Base-by-base conservation (phyloP, 805 yeast genomes). In the Candida berthetii region DNA sequence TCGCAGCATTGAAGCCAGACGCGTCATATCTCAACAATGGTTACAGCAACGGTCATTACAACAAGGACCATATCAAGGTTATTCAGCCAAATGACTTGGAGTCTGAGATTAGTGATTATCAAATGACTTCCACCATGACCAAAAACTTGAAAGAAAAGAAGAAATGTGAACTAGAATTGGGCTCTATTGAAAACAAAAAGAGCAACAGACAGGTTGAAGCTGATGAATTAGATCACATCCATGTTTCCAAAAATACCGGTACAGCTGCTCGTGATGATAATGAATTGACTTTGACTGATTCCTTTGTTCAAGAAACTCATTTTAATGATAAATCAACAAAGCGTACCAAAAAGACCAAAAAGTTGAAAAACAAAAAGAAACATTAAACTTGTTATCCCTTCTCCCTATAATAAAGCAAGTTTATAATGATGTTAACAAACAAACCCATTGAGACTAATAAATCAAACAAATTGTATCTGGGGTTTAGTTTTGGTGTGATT, bases 1-100 rank as follows among this genome's bases (percentile, higher is more conserved):
- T 69, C 19, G 76, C 76, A 11, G 56, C 69, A 1, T 51, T 66
- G 40, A 57, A 45, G 16, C 41, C 49, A 1, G 24, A 22, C n/a
- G 24, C 8, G 24, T 8, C 24, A 2, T 14, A n/a, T n/a, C n/a
- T n/a, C n/a, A 20, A 14, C 20, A 33, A 17, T 22, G 19, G 25
- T 31, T 35, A 11, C 11, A 22, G 14, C 8, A 27, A 27, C 15
- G 17, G 17, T 17, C 19, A 31, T 7, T 14, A 4, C 11, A 18
- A 31, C 14, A 27, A 11, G 4, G 8, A 27, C 8, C 24, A 22
- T 7, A 14, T 14, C 6, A 20, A 11, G 5, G 47, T 52, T 33
- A 42, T 47, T 19, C 48, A 50, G 11, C 42, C 36, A 16, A 10
- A 35, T 9, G 56, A 49, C 9, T 39, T 53, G 41, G 54, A 46